These are phyloP conservation scores for Aspergillus fischeri DNA, from an alignment of 2,329 filamentous ascomycete genomes.

Conservation along the genomic window DNA sequence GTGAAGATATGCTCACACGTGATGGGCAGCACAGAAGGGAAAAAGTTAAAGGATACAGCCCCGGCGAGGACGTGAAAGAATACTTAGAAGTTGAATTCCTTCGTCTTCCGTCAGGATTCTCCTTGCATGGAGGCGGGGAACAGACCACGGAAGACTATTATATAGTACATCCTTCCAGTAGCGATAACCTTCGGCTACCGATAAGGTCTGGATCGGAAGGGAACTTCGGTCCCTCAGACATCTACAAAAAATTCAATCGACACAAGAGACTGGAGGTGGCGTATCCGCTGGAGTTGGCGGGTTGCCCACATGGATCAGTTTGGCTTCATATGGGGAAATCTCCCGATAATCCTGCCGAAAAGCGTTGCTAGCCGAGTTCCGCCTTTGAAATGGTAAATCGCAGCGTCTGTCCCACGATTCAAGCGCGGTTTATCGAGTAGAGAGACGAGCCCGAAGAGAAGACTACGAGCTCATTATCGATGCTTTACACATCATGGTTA, in stretches of 20 bases:
- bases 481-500: not conserved
- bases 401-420: not conserved
- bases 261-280: constrained; percentile 7
- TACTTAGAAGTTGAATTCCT: not conserved
- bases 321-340: constrained; percentile 15
- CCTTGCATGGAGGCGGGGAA: not conserved
- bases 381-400: constrained; percentile 11
- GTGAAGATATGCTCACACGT: not conserved
- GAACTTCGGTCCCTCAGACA: constrained; percentile 11
- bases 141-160: not conserved
- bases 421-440: not conserved
- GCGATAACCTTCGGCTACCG: constrained; percentile 8
- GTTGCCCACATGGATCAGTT: constrained; percentile 1
- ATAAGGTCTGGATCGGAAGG: constrained; percentile 14
- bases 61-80: not conserved
- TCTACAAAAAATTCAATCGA: constrained; percentile 2
- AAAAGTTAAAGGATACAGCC: not conserved
- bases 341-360: constrained; percentile 23
- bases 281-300: constrained; percentile 7
- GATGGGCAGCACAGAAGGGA: not conserved
- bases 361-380: constrained; percentile 21
- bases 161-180: constrained; percentile 7
- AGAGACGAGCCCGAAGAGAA: not conserved
- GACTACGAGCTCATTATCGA: not conserved
- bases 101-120: not conserved